Evolutionary conservation across 805 yeast genomes (phyloP).

Genomic region (Spathaspora arborariae): DNA sequence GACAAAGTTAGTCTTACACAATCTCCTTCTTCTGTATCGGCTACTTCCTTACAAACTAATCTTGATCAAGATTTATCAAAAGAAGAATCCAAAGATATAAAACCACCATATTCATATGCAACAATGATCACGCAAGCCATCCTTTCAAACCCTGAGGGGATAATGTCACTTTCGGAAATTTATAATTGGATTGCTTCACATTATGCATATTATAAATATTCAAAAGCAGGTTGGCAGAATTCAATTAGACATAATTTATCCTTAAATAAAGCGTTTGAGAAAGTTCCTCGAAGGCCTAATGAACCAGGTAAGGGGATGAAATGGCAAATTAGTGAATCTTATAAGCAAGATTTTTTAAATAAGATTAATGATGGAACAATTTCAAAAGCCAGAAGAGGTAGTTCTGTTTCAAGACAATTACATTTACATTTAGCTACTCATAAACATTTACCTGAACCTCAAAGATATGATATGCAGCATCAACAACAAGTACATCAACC

Average conservation of each 20-base stretch:
- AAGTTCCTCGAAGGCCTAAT: constrained; percentile 90
- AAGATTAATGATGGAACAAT: constrained; percentile 76
- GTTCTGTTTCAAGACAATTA: constrained; percentile 74
- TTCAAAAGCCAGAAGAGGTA: constrained; percentile 73
- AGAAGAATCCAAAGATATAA: constrained; percentile 88
- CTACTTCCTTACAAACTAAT: constrained; percentile 41
- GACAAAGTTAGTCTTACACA: constrained; percentile 34
- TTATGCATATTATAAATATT: constrained; percentile 87
- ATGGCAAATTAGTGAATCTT: constrained; percentile 91
- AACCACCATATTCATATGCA: constrained; percentile 96
- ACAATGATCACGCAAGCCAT: constrained; percentile 98
- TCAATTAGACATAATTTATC: constrained; percentile 94
- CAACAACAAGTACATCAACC: constrained; percentile 11
- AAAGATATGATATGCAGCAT: constrained; percentile 19
- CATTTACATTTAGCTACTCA: constrained; percentile 69
- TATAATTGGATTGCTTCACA: constrained; percentile 85
- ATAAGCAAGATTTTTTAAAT: constrained; percentile 76
- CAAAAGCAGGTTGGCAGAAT: constrained; percentile 98
- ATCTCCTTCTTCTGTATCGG: constrained; percentile 36
- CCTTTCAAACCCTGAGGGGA: constrained; percentile 80
- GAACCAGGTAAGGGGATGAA: constrained; percentile 99
- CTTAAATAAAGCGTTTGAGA: constrained; percentile 93
- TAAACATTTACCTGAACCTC: constrained; percentile 48
- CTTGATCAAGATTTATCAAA: constrained; percentile 67
- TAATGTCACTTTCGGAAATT: constrained; percentile 84